These are phyloP conservation scores for Penicillium nordicum DNA, from an alignment of 2,329 filamentous ascomycete genomes.

Conservation along the genomic window DNA sequence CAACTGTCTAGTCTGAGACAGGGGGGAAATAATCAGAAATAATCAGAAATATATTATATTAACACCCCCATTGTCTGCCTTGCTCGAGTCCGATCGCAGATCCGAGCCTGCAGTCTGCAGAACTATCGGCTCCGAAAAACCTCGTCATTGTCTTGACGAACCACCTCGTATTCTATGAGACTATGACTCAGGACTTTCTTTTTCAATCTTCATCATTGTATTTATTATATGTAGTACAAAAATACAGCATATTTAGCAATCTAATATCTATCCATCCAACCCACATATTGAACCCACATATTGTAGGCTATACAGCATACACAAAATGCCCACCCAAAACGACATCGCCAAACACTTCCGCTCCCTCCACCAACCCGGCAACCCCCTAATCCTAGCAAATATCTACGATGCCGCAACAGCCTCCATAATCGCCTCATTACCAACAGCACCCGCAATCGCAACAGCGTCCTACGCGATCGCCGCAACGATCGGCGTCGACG, in stretches of 20 bases:
- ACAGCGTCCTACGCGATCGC: slow-evolving; percentile 54
- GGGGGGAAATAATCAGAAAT: background rate
- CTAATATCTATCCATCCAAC: background rate
- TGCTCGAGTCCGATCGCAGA: slow-evolving; percentile 1
- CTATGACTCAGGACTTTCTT: background rate
- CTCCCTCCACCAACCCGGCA: slow-evolving; percentile 50
- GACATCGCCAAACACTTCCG: slow-evolving; percentile 25
- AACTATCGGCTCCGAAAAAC: background rate
- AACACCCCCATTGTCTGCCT: slow-evolving; percentile 5
- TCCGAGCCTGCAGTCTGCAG: background rate
- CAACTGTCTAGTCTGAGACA: slow-evolving; percentile 18
- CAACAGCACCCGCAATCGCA: slow-evolving; percentile 43
- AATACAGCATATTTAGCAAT: too few species aligned
- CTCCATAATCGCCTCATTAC: slow-evolving; percentile 40
- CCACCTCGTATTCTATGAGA: background rate
- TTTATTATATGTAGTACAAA: too few species aligned
- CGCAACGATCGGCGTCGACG: slow-evolving; percentile 43
- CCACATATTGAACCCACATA: background rate
- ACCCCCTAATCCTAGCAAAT: slow-evolving; percentile 55
- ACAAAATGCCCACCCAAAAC: slow-evolving; percentile 5
- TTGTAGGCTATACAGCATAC: background rate
- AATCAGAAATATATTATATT: background rate
- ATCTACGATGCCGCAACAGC: slow-evolving; percentile 55
- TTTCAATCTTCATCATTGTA: too few species aligned
- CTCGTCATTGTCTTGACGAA: background rate